These are phyloP conservation scores for Suillus weaverae DNA, from an alignment of 768 basidiomycete genomes.

Conservation along the genomic window DNA sequence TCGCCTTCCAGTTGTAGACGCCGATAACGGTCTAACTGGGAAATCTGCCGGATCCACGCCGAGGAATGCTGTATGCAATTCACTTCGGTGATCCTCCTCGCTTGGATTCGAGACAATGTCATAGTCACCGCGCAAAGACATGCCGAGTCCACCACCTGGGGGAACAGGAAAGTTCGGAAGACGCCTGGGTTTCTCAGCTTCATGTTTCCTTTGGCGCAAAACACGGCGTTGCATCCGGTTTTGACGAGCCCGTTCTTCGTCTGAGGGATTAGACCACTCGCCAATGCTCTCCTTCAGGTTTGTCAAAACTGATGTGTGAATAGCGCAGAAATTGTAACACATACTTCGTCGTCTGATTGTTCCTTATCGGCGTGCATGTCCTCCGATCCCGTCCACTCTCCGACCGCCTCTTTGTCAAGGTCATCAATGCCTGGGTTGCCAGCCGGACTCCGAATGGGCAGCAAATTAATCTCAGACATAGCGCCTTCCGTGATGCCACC, in stretches of 20 bases:
- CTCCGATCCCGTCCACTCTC: slow-evolving; percentile 85
- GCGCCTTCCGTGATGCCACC: slow-evolving; percentile 47
- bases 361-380: slow-evolving; percentile 48
- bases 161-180: slow-evolving; percentile 81
- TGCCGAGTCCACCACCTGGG: slow-evolving; percentile 50
- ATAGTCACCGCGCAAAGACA: slow-evolving; percentile 47
- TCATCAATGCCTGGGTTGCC: slow-evolving; percentile 37
- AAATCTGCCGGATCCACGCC: slow-evolving; percentile 44
- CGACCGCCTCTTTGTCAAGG: slow-evolving; percentile 43
- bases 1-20: slow-evolving; percentile 42
- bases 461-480: slow-evolving; percentile 24
- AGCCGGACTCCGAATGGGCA: slow-evolving; percentile 32
- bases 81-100: slow-evolving; percentile 57
- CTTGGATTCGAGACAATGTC: slow-evolving; percentile 87
- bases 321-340: slow-evolving; percentile 18
- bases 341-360: slow-evolving; percentile 72
- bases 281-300: slow-evolving; percentile 64
- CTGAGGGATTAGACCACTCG: slow-evolving; percentile 90
- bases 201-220: slow-evolving; percentile 46
- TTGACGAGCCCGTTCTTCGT: slow-evolving; percentile 80
- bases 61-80: slow-evolving; percentile 42
- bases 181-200: slow-evolving; percentile 65
- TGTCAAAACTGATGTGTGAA: slow-evolving; percentile 10
- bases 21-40: slow-evolving; percentile 47
- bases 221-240: slow-evolving; percentile 62